Evolutionary conservation across 371 early-diverging fungal genomes (phyloP), one percentile per base, ranked within the genome.

Genomic region (Mucor mucedo): DNA sequence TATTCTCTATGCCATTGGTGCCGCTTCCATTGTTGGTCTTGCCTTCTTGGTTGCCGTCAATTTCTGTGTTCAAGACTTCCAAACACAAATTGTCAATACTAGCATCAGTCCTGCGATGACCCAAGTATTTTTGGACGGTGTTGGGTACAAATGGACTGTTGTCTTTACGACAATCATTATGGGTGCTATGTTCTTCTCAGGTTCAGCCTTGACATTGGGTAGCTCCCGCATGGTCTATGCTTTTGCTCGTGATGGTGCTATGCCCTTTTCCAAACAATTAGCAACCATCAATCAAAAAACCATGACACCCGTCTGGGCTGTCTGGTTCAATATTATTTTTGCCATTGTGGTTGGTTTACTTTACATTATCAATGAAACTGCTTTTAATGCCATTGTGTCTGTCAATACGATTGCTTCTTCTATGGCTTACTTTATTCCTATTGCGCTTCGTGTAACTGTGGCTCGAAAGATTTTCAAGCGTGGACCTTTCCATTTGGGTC

Each of bases 211-310:
- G 30, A 71, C 81, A 16, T 72, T 80, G 9, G 80, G 84, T 70
- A 87, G 85, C 58, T 85, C 83, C 3, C 78, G 92, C 39, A 88
- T 87, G 86, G 83, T 89, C 29, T 92, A 86, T 63, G 91, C 92
- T 14, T 89, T 92, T 70, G 81, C 91, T 39, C 77, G 92, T 27
- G 92, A 92, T 65, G 87, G 87, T 48, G 90, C 87, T 48, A 84
- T 88, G 70, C 78, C 78, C 10, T 78, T 78, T 32, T 85, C 84
- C 57, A 68, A 72, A 27, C 85, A 83, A 65, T 69, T 85, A 35
- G 68, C 77, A 50, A 69, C 66, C 21, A 75, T 80, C 29, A 68
- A 80, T 27, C 40, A 49, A 21, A 65, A 56, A 33, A 76, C 78
- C 0, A 68, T 69, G 55, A 76, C 74, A 8, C 74, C 74, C 3